Conservation (phyloP, 2,329 filamentous ascomycete genomes). For the Elsinoe australis region DNA sequence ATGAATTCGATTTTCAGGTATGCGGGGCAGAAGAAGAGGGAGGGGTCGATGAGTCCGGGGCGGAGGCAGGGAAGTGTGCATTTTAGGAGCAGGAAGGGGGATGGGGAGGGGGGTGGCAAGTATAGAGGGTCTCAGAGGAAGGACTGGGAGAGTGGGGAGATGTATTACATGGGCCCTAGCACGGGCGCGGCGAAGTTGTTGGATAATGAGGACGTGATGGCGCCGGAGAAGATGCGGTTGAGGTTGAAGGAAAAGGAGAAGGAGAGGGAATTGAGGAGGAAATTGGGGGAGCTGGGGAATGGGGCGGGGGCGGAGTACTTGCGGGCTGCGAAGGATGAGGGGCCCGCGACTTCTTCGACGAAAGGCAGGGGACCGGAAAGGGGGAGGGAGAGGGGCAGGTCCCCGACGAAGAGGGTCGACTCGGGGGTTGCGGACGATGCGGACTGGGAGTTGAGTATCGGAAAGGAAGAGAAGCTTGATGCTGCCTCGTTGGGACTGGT, state of each 20-base stretch:
- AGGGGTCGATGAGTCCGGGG: conserved; percentile 22
- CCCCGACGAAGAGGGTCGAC: neutral
- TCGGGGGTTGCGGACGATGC: neutral
- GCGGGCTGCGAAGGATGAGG: conserved; percentile 33
- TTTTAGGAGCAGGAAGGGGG: neutral
- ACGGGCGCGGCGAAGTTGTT: conserved; percentile 53
- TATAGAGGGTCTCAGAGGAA: conserved; percentile 16
- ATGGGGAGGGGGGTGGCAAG: conserved; percentile 5
- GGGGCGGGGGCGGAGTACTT: conserved; percentile 67
- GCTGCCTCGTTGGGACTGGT: conserved; percentile 37
- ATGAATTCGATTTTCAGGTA: conserved; percentile 58
- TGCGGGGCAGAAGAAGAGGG: conserved; percentile 20
- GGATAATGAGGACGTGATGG: conserved; percentile 47
- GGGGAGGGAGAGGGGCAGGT: neutral
- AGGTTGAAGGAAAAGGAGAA: conserved; percentile 51
- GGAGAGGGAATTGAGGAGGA: conserved; percentile 64
- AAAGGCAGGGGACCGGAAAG: neutral
- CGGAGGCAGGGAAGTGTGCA: neutral
- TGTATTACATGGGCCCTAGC: conserved; percentile 25
- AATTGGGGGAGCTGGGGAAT: conserved; percentile 55
- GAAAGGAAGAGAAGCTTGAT: conserved; percentile 3
- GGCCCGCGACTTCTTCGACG: no score
- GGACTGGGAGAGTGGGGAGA: conserved; percentile 27
- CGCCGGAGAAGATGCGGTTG: conserved; percentile 49
- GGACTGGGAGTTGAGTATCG: conserved; percentile 5